These are phyloP conservation scores for Dactylellina haptotyla DNA, from an alignment of 2,329 filamentous ascomycete genomes.

Conservation along the genomic window DNA sequence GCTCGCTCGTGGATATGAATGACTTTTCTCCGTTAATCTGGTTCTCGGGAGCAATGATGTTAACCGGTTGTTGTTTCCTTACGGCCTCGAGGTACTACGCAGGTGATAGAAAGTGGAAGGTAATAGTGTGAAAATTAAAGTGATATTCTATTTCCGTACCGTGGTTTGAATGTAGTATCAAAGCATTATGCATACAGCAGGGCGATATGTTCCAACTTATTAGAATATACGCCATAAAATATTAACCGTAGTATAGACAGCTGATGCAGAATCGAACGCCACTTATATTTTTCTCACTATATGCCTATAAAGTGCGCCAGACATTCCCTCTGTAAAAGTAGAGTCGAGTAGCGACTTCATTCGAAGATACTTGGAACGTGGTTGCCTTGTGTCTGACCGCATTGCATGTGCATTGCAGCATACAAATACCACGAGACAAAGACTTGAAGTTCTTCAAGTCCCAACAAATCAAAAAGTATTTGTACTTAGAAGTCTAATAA, in stretches of 20 bases:
- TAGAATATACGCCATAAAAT: too few species aligned
- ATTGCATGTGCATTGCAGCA: not conserved
- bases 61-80: conserved; percentile 44
- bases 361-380: conserved; percentile 6
- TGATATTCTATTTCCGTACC: not conserved
- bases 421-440: conserved; percentile 22
- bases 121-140: conserved; percentile 16
- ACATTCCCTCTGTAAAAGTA: too few species aligned
- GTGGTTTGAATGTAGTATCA: not conserved
- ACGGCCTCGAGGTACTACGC: conserved; percentile 44
- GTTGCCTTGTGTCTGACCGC: conserved; percentile 13
- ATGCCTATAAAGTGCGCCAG: too few species aligned
- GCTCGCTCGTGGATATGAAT: conserved; percentile 30
- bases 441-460: not conserved
- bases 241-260: too few species aligned
- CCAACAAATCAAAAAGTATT: not conserved
- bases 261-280: too few species aligned
- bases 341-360: not conserved
- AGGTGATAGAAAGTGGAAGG: conserved; percentile 33
- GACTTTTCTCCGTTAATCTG: conserved; percentile 45
- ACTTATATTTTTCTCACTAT: too few species aligned
- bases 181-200: too few species aligned
- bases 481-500: not conserved
- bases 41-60: conserved; percentile 49
- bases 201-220: too few species aligned